Evolutionary conservation across 202 grass and related monocot species (phyloP).

Genomic region (Panicum virgatum): DNA sequence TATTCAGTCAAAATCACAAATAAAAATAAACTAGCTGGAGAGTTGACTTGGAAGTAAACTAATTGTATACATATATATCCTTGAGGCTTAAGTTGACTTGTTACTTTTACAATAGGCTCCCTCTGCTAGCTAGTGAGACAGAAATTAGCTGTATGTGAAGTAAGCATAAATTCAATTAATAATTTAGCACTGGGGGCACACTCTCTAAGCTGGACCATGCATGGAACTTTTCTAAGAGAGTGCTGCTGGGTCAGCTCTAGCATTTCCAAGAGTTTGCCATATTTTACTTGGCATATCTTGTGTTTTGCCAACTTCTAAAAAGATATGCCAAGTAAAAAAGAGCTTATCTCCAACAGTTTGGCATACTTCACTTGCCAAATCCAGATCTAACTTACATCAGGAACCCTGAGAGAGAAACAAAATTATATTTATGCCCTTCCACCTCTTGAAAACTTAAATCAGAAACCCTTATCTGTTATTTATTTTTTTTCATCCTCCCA

Average conservation of each 20-base stretch:
- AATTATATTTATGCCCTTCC: no score
- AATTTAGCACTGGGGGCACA: neutral
- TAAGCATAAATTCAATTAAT: neutral
- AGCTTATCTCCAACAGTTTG: no score
- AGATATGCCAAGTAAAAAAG: no score
- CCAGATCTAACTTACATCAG: no score
- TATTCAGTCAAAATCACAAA: neutral
- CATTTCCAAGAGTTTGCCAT: no score
- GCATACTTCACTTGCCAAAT: no score
- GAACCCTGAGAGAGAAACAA: no score
- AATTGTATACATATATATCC: neutral
- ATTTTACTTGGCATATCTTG: no score
- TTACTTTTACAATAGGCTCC: neutral
- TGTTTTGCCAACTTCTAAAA: no score
- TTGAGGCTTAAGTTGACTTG: neutral
- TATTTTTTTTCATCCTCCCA: no score
- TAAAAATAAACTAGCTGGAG: neutral
- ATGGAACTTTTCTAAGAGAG: neutral
- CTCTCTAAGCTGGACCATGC: neutral
- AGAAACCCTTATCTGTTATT: no score
- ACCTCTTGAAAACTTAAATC: no score
- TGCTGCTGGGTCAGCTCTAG: neutral
- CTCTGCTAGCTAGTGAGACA: neutral
- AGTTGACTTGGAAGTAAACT: conserved; percentile 11
- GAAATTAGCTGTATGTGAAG: neutral